Conservation (phyloP, 1,139 yeast species). For the Oligophagozyma castellii region DNA sequence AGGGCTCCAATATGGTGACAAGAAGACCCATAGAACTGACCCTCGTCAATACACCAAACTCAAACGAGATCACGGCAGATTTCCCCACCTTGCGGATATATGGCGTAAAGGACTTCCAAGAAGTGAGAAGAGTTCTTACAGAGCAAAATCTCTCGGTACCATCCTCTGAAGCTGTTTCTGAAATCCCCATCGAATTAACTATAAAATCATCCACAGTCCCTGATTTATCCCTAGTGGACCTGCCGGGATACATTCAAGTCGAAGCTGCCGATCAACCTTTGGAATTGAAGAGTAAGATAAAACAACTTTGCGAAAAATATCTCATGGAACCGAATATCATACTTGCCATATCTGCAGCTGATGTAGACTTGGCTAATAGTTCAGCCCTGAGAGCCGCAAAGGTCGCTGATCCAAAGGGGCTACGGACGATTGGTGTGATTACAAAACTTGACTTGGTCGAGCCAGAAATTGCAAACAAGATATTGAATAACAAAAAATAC, state of each 20-base stretch:
- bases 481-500: conserved; percentile 64
- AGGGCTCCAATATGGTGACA: conserved; percentile 92
- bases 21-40: conserved; percentile 92
- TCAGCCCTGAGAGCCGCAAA: conserved; percentile 94
- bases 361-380: conserved; percentile 93
- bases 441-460: conserved; percentile 86
- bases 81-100: conserved; percentile 80
- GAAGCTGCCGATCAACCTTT: conserved; percentile 94
- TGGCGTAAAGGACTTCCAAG: conserved; percentile 73
- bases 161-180: conserved; percentile 67
- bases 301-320: conserved; percentile 70
- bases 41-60: conserved; percentile 62
- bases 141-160: conserved; percentile 93
- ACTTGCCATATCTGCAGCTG: conserved; percentile 92
- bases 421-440: conserved; percentile 90
- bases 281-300: conserved; percentile 65
- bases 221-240: conserved; percentile 82
- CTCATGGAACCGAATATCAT: conserved; percentile 87
- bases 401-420: conserved; percentile 96
- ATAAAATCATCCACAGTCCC: conserved; percentile 89
- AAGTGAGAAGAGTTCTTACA: conserved; percentile 70
- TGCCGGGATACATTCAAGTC: conserved; percentile 95
- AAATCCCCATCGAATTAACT: conserved; percentile 82
- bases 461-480: conserved; percentile 54
- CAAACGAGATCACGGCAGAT: conserved; percentile 82